Base-by-base conservation (phyloP, 2,329 filamentous ascomycete genomes). In the Claviceps purpurea region DNA sequence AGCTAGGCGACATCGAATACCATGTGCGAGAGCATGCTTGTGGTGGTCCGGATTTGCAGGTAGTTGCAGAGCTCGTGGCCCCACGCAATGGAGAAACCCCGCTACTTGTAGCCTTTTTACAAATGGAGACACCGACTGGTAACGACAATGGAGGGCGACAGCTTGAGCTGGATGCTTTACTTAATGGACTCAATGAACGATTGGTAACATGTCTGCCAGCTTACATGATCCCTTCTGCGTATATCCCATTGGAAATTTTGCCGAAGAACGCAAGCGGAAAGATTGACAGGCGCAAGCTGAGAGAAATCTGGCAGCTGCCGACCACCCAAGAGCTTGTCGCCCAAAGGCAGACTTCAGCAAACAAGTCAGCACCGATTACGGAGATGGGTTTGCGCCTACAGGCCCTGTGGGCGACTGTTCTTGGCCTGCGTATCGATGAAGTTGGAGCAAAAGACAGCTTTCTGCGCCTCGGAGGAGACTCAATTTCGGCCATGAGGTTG, bases 391-490 rank as follows among this genome's bases (percentile, higher is more conserved):
- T 24, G 10, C n/a, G 37, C 14, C 22, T 51, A 22, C 50, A 20
- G 22, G 39, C 5, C 5, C 50, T 52, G 2, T 58, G 56, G 55
- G 50, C 49, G 3, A 38, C 42, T 8, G n/a, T 59, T 3, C 53
- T 60, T n/a, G 47, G 48, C 8, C 13, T 56, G 2, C 38, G 42
- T 14, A 22, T 48, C 8, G 42, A 53, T 2, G 46, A 48, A 3
- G 68, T 74, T 22, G 64, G 67, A 6, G 52, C 62, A 2, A 64
- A 71, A 7, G 67, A 73, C 55, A 73, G 70, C 58, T 75, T 76
- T 59, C 73, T 75, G 61, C 64, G 64, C 1, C 60, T 73, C 0
- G 73, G 73, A 8, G 73, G 73, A 24, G 71, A 75, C 55, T 75
- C 73, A 0, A 64, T 75, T 3, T 52, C 64, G 2, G 71, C 73